phyloP scores from a whole-genome alignment of 768 basidiomycete species.

The Holtermannia corniformis region DNA sequence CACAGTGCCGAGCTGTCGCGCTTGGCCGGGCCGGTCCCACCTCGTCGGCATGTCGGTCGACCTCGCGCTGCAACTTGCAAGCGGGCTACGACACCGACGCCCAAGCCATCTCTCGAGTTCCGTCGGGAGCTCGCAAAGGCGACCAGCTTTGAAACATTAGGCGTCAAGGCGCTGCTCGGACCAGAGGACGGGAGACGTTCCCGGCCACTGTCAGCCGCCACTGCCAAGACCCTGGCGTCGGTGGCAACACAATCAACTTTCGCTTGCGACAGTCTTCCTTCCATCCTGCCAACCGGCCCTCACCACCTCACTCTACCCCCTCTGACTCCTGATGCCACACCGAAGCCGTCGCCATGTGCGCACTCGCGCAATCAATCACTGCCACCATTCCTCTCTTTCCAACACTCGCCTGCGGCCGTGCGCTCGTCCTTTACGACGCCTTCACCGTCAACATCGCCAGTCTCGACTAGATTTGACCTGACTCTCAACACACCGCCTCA shows the following conservation, averaged over 20 bases:
- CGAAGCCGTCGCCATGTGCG: background rate
- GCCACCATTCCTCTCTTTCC: no score
- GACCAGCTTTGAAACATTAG: background rate
- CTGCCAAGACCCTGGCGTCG: background rate
- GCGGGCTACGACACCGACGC: background rate
- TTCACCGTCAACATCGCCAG: background rate
- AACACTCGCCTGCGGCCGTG: no score
- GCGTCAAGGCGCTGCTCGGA: background rate
- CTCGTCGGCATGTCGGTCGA: background rate
- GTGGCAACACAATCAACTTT: no score
- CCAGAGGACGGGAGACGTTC: background rate
- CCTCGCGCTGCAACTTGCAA: background rate
- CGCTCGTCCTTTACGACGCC: background rate
- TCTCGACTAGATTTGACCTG: background rate
- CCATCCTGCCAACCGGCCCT: background rate
- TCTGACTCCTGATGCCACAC: background rate
- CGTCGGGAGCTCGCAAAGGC: background rate
- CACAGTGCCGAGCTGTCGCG: background rate
- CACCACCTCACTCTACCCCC: background rate
- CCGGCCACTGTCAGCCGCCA: background rate
- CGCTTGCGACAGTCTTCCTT: background rate
- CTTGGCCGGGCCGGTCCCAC: constrained; percentile 17
- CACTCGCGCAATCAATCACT: background rate
- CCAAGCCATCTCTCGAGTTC: background rate
- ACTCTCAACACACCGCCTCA: background rate